phyloP scores from a whole-genome alignment of 257 asterid genomes.

The Linaria vulgaris region DNA sequence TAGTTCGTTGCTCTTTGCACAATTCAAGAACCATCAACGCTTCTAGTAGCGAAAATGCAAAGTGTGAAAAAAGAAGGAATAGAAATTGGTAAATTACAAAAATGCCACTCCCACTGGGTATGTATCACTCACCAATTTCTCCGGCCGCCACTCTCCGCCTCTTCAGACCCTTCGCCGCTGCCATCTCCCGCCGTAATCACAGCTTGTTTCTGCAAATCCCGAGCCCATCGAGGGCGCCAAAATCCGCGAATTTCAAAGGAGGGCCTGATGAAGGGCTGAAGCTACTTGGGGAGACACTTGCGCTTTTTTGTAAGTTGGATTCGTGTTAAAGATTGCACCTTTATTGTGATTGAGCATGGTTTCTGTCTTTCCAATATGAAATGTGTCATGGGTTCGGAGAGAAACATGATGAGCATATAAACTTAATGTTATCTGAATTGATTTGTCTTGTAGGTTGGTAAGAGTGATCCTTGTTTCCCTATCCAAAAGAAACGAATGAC shows the following conservation, averaged over 20 bases:
- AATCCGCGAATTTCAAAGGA: constrained; percentile 70
- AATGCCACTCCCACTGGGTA: no score
- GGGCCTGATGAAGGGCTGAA: constrained; percentile 73
- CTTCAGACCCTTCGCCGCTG: constrained; percentile 44
- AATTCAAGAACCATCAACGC: no score
- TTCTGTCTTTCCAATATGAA: constrained; percentile 96
- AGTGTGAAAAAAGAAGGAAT: no score
- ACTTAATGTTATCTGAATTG: no score
- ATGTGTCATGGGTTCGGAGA: constrained; percentile 83
- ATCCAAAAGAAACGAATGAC: constrained; percentile 94
- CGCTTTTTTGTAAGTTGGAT: constrained; percentile 31
- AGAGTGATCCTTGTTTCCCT: constrained; percentile 86
- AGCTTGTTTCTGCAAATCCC: constrained; percentile 57
- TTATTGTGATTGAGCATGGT: constrained; percentile 52
- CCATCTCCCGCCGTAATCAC: constrained; percentile 36
- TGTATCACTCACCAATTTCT: no score
- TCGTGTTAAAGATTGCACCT: constrained; percentile 9
- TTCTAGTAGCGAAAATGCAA: no score
- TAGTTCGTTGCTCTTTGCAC: no score
- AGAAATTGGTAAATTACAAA: no score
- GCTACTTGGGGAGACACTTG: constrained; percentile 65
- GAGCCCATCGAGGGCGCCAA: constrained; percentile 39
- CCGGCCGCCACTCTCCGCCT: constrained; percentile 70
- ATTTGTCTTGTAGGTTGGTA: constrained; percentile 63
- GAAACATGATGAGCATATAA: constrained; percentile 29